Evolutionary conservation across 805 yeast species (phyloP), one percentile per base, ranked within the genome.

Genomic region (Crinitomyces ghanaensis): DNA sequence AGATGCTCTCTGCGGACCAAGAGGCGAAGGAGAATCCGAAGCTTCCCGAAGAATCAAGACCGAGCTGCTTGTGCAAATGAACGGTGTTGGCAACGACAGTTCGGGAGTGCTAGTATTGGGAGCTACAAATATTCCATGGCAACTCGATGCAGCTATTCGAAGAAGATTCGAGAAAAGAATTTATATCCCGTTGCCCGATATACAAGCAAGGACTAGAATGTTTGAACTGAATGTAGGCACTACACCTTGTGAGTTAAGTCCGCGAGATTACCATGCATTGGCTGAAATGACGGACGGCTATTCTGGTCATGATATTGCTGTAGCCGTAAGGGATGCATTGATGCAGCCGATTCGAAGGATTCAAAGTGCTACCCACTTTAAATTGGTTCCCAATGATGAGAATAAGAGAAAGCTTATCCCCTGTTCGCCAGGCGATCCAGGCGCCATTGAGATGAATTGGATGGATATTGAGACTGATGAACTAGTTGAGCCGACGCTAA

Each of bases 51-150:
- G 98, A 62, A 88, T 91, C 50, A 88, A 91, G 55, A 91, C 98
- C 0, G 98, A 91, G 54, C 64, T 91, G 36, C 68, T 91, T 47
- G 97, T 91, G 4, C 98, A 91, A 54, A 91, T 91, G 98, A 91
- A 91, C 57, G 98, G 98, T 48, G 98, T 91, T 11, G 98, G 98
- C 11, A 86, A 84, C 53, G 97, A 91, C 53, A 63, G 95, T 1
- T 68, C 69, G 30, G 98, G 98, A 6, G 96, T 91, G 2, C 63
- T 91, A 22, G 97, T 91, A 1, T 65, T 91, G 33, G 98, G 98
- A 19, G 98, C 98, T 2, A 91, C 98, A 5, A 91, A 91, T 56
- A 91, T 91, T 40, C 98, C 98, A 13, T 91, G 98, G 98, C 96
- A 88, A 61, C 66, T 91, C 45, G 98, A 91, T 57, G 84, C 96